Percentiles rank a stretch among this genome's conserved stretches.
These are phyloP conservation scores for Hippophae tibetana DNA, from an alignment of 306 rosid genomes.

Conservation along the genomic window DNA sequence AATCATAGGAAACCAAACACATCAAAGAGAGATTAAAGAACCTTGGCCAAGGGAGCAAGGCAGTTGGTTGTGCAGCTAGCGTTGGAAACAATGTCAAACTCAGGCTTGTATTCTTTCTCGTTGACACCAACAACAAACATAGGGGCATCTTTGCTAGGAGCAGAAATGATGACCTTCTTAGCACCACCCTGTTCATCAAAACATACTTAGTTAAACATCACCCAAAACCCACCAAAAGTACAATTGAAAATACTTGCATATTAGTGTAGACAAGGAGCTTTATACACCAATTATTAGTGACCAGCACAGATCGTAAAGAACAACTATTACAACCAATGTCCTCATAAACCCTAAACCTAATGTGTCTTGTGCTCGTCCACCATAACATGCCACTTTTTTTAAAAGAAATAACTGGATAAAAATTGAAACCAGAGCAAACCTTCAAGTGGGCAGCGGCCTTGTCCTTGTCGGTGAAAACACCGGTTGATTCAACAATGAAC, in stretches of 20 bases:
- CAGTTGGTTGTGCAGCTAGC: slow-evolving; percentile 99
- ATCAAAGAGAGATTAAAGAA: neutral
- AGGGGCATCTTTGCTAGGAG: slow-evolving; percentile 97
- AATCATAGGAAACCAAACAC: neutral
- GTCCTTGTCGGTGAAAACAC: slow-evolving; percentile 81
- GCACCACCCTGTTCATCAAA: slow-evolving; percentile 72
- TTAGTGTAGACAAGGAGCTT: too few species aligned
- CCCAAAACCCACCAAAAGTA: too few species aligned
- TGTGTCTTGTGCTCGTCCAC: neutral
- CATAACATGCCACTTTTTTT: neutral
- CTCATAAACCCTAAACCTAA: neutral
- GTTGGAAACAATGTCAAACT: slow-evolving; percentile 70
- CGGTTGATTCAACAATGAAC: slow-evolving; percentile 65
- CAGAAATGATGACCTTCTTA: slow-evolving; percentile 94
- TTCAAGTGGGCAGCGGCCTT: slow-evolving; percentile 90
- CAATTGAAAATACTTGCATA: neutral
- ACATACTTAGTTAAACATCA: neutral
- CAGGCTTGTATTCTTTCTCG: slow-evolving; percentile 81
- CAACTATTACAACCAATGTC: too few species aligned
- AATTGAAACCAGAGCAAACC: slow-evolving; percentile 25
- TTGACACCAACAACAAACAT: slow-evolving; percentile 98
- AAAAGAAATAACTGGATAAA: neutral
- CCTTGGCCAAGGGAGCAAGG: slow-evolving; percentile 97
- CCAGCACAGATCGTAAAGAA: neutral
- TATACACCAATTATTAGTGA: too few species aligned